A percentile compares a stretch with the other conserved stretches of the same genome.
These are phyloP conservation scores for Spergularia marina DNA, from an alignment of 148 eudicot genomes.

Conservation along the genomic window DNA sequence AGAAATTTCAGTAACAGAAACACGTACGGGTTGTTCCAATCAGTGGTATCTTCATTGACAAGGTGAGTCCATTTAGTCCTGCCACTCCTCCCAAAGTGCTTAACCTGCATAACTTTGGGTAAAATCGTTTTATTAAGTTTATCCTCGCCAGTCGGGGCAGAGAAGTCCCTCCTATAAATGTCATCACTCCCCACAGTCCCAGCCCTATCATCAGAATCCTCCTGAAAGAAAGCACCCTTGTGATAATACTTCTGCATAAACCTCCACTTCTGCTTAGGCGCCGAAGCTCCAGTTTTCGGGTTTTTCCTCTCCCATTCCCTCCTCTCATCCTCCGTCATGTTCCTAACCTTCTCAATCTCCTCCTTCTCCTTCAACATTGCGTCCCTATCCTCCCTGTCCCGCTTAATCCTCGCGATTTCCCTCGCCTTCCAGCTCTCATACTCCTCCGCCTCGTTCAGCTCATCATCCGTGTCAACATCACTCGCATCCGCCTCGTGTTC, in stretches of 20 bases:
- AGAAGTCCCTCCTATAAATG: conserved; percentile 68
- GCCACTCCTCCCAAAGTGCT: conserved; percentile 95
- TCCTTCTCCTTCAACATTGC: conserved; percentile 83
- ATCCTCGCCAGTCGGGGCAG: conserved; percentile 89
- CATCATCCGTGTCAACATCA: conserved; percentile 87
- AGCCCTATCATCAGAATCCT: conserved; percentile 60
- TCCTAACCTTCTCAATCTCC: conserved; percentile 88
- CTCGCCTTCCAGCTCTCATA: conserved; percentile 86
- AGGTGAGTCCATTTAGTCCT: conserved; percentile 98
- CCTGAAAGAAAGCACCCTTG: conserved; percentile 90
- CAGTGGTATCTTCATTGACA: conserved; percentile 84
- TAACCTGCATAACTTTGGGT: conserved; percentile 95
- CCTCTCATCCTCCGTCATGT: conserved; percentile 95
- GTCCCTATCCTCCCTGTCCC: conserved; percentile 88
- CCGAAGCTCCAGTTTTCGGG: conserved; percentile 37
- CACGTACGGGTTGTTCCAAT: conserved; percentile 81
- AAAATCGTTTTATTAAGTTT: conserved; percentile 79
- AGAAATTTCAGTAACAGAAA: conserved; percentile 8
- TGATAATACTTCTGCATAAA: conserved; percentile 99
- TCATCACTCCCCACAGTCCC: conserved; percentile 55
- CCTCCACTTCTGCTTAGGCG: conserved; percentile 74
- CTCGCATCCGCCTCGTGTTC: conserved; percentile 58
- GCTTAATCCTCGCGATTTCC: conserved; percentile 86
- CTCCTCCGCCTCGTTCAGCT: conserved; percentile 89
- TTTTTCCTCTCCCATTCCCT: conserved; percentile 94